These are phyloP conservation scores for Gleditsia sinensis DNA, from an alignment of 306 rosid genomes.

Conservation along the genomic window DNA sequence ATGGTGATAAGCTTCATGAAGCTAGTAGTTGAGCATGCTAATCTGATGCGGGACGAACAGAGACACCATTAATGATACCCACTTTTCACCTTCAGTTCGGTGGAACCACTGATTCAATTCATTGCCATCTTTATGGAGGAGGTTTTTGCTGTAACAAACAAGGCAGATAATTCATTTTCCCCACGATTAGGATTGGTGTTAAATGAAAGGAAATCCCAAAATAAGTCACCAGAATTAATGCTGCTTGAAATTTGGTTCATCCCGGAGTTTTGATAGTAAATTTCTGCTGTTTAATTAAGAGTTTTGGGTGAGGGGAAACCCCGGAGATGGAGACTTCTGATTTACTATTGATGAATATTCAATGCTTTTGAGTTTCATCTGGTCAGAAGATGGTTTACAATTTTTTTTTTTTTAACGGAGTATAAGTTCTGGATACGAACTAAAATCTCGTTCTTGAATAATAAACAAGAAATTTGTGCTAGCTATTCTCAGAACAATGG, in stretches of 20 bases:
- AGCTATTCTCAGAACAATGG: too few relatives aligned
- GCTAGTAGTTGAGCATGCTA: neutral
- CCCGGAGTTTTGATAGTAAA: neutral
- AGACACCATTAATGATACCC: neutral
- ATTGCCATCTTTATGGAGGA: constrained; percentile 47
- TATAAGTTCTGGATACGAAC: too few relatives aligned
- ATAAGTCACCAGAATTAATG: neutral
- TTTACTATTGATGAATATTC: too few relatives aligned
- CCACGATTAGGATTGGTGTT: neutral
- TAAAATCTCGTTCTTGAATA: too few relatives aligned
- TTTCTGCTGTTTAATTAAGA: neutral
- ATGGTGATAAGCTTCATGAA: constrained; percentile 4
- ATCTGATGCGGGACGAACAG: neutral
- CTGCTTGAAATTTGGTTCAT: neutral
- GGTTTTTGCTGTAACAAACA: neutral
- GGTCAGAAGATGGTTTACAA: too few relatives aligned
- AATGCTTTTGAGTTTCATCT: too few relatives aligned
- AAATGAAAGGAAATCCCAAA: neutral
- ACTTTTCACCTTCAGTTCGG: constrained; percentile 4
- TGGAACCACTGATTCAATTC: constrained; percentile 35
- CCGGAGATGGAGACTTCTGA: too few relatives aligned
- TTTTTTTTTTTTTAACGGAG: too few relatives aligned
- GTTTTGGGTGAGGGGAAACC: neutral
- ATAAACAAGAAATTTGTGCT: too few relatives aligned
- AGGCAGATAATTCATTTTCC: neutral